Evolutionary conservation across 106 monocot species (phyloP).

Genomic region (Platanthera zijinensis): DNA sequence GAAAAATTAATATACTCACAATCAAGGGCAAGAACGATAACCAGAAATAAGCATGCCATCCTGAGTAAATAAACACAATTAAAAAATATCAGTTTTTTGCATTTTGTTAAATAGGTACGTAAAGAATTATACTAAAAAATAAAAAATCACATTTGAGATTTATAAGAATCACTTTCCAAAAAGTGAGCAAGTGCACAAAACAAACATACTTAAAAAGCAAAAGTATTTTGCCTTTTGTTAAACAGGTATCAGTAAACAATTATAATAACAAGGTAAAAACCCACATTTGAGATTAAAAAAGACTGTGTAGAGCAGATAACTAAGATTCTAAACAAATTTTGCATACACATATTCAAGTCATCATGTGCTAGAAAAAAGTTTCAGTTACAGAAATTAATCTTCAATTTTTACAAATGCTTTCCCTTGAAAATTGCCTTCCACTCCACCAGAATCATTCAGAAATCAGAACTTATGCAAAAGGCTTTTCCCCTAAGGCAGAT

Average conservation of each 20-base stretch:
- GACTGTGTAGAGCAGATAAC: neutral
- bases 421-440: neutral
- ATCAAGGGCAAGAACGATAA: slow-evolving; percentile 56
- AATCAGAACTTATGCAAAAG: neutral
- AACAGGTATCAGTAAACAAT: too few relatives aligned
- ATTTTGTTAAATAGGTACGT: neutral
- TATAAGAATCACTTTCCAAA: neutral
- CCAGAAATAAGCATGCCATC: slow-evolving; percentile 71
- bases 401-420: neutral
- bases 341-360: neutral
- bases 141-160: neutral
- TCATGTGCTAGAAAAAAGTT: neutral
- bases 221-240: too few relatives aligned
- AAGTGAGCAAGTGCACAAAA: neutral
- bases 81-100: neutral
- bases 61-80: slow-evolving; percentile 19
- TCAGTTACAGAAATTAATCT: neutral
- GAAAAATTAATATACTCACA: slow-evolving; percentile 26
- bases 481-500: neutral
- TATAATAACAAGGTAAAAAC: too few relatives aligned
- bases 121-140: neutral
- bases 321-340: neutral
- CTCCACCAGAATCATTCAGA: neutral
- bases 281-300: too few relatives aligned
- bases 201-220: too few relatives aligned